Evolutionary conservation across 148 eudicot genomes (phyloP), one percentile per base, ranked within the genome.

Genomic region (Dysphania ambrosioides): DNA sequence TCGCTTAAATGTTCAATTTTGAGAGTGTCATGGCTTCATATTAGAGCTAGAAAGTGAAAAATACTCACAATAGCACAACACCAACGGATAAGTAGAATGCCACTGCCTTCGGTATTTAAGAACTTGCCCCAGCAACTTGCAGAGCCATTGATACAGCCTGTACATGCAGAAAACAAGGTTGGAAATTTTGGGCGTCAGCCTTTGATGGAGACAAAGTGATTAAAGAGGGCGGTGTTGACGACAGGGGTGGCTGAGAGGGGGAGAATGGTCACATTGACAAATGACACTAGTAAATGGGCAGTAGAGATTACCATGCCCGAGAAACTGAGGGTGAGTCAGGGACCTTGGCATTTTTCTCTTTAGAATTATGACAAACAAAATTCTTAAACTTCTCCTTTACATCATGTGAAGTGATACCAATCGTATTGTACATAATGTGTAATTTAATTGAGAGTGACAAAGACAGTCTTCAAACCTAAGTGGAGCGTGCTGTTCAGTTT

Each of bases 21-120:
- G 44, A 41, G 23, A 66, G 41, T 35, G 58, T 24, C 30, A 29
- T n/a, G 61, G 13, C 68, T 42, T 5, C 55, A 57, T 21, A 66
- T 6, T 56, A 66, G 55, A 67, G 77, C 23, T 55, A 35, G n/a
- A 35, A 0, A 26, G 51, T 11, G 15, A 30, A 41, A 12, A 40
- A 40, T 56, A 87, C 98, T 90, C 73, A 94, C 98, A 85, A 83
- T 56, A 94, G 83, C 91, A 86, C 88, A 82, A 97, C 96, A 71
- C 93, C 93, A 78, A 91, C 87, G 68, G 97, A 91, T 32, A 91
- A 78, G 81, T 84, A 88, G 66, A 87, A 78, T 59, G 86, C 83
- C 68, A 81, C 73, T 61, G 85, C 72, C 75, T 75, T 77, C 38
- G 89, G 88, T 64, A 83, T 76, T 72, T 77, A 77, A 27, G 83